Evolutionary conservation across 495 filamentous ascomycete species (phyloP).

Genomic region (Penicillium salamii): DNA sequence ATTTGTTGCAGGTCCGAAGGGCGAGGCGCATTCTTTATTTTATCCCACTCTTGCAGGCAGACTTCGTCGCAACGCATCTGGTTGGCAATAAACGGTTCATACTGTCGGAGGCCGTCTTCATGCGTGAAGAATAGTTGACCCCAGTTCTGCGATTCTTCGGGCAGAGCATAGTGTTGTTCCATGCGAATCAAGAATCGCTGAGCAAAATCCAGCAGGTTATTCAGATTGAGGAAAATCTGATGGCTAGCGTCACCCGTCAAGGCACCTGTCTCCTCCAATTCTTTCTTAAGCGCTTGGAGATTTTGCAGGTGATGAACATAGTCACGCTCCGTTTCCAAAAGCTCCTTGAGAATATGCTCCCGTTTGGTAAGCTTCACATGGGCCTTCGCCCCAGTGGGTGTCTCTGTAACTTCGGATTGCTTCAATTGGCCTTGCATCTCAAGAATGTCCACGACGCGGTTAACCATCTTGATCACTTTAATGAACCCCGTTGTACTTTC

Average conservation of each 20-base stretch:
- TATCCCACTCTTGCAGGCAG: slow-evolving; percentile 51
- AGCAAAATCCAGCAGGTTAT: slow-evolving; percentile 91
- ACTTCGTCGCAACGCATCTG: slow-evolving; percentile 57
- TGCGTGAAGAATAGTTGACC: slow-evolving; percentile 76
- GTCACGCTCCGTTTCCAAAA: slow-evolving; percentile 91
- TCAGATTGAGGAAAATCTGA: slow-evolving; percentile 94
- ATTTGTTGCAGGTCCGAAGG: slow-evolving; percentile 58
- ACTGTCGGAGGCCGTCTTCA: slow-evolving; percentile 81
- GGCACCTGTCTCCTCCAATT: slow-evolving; percentile 79
- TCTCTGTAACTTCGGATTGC: slow-evolving; percentile 41
- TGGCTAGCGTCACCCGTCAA: slow-evolving; percentile 89
- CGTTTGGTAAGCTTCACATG: slow-evolving; percentile 66
- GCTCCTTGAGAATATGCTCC: slow-evolving; percentile 82
- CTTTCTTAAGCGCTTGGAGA: slow-evolving; percentile 87
- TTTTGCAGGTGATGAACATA: slow-evolving; percentile 98
- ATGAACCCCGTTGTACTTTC: slow-evolving; percentile 96
- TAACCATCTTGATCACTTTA: slow-evolving; percentile 86
- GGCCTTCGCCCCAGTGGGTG: slow-evolving; percentile 41
- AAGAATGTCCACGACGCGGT: slow-evolving; percentile 83
- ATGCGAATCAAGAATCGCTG: slow-evolving; percentile 89
- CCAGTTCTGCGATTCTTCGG: slow-evolving; percentile 82
- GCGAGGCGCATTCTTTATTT: slow-evolving; percentile 53
- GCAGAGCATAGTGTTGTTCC: slow-evolving; percentile 86
- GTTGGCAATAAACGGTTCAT: slow-evolving; percentile 96
- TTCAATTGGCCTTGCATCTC: slow-evolving; percentile 69